Percentiles rank a stretch among this genome's conserved stretches.
phyloP scores from a whole-genome alignment of 805 yeast species.

The Saccharomycopsis schoenii region DNA sequence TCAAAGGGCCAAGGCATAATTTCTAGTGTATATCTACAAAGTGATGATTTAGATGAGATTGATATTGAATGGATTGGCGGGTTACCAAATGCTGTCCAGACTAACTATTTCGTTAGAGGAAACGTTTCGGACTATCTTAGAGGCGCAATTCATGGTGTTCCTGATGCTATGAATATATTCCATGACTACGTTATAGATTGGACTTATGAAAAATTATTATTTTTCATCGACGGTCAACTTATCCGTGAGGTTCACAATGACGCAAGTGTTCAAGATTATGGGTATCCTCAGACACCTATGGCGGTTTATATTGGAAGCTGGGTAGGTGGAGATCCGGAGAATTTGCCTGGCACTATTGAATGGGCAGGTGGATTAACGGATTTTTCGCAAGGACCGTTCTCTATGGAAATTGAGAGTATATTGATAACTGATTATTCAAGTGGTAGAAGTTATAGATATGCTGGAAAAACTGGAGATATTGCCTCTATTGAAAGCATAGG shows the following conservation, averaged over 20 bases:
- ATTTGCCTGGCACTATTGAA: constrained; percentile 49
- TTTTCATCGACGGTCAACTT: constrained; percentile 49
- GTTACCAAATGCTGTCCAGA: constrained; percentile 42
- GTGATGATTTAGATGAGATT: constrained; percentile 63
- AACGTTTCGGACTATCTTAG: constrained; percentile 51
- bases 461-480: constrained; percentile 31
- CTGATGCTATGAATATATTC: constrained; percentile 34
- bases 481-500: constrained; percentile 26
- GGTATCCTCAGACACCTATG: constrained; percentile 70
- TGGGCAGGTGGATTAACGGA: constrained; percentile 68
- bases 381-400: constrained; percentile 38
- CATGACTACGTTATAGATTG: constrained; percentile 63
- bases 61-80: constrained; percentile 67
- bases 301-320: constrained; percentile 32
- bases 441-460: constrained; percentile 33
- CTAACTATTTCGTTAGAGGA: constrained; percentile 53
- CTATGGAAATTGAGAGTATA: constrained; percentile 39
- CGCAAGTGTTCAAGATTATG: constrained; percentile 28
- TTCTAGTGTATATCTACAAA: constrained; percentile 53
- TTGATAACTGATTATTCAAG: constrained; percentile 42
- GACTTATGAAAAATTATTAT: constrained; percentile 41
- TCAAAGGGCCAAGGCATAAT: constrained; percentile 57
- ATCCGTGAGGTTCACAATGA: constrained; percentile 43
- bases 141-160: constrained; percentile 43
- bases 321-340: constrained; percentile 41